Conservation (phyloP, 306 rosid species). For the Vigna unguiculata region DNA sequence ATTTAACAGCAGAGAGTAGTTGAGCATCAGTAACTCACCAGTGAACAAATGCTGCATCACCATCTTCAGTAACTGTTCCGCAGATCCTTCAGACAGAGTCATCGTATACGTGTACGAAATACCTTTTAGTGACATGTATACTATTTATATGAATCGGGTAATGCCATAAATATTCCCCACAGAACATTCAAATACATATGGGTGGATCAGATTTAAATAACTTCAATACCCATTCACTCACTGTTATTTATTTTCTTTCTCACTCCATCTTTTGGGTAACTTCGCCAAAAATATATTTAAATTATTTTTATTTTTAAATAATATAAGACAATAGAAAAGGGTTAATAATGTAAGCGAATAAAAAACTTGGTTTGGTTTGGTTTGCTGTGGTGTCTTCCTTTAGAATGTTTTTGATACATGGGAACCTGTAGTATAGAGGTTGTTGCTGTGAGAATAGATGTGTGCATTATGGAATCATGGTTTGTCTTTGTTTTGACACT, state of each 20-base stretch:
- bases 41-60: not conserved
- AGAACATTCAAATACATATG: too few relatives aligned
- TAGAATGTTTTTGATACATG: constrained; percentile 23
- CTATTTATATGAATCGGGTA: constrained; percentile 12
- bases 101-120: not conserved
- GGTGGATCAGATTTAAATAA: constrained; percentile 18
- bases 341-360: too few relatives aligned
- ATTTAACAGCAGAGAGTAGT: not conserved
- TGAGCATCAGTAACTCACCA: not conserved
- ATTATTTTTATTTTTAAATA: too few relatives aligned
- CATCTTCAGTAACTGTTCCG: not conserved
- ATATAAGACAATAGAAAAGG: too few relatives aligned
- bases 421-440: not conserved
- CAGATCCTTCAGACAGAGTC: not conserved
- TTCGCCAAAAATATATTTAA: too few relatives aligned
- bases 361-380: too few relatives aligned
- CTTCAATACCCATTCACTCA: not conserved
- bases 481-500: constrained; percentile 32
- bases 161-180: not conserved
- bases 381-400: too few relatives aligned
- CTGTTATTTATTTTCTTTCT: not conserved
- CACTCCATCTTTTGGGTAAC: not conserved
- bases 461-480: constrained; percentile 29
- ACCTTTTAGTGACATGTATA: not conserved
- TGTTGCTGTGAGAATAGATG: constrained; percentile 29